phyloP scores from a whole-genome alignment of 208 protist genomes.

The Leishmania mexicana region DNA sequence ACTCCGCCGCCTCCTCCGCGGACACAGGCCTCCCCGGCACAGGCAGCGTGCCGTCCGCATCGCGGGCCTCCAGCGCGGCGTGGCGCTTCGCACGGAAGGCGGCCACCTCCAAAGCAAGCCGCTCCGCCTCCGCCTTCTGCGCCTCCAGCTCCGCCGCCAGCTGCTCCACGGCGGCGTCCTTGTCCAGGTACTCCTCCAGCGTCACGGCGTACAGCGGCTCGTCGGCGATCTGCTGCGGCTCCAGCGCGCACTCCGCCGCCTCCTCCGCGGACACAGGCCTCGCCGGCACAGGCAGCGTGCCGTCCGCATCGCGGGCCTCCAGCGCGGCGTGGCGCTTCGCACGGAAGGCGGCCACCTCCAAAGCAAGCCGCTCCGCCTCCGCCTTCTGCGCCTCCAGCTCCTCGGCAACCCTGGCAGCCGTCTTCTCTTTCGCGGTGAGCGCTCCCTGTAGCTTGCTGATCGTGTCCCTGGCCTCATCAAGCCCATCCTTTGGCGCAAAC shows the following conservation, averaged over 20 bases:
- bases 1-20: no score
- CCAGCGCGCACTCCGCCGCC: slow-evolving; percentile 11
- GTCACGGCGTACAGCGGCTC: slow-evolving; percentile 34
- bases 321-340: slow-evolving; percentile 39
- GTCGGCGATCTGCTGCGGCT: slow-evolving; percentile 24
- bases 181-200: slow-evolving; percentile 1
- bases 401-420: not conserved
- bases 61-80: no score
- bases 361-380: not conserved
- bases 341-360: slow-evolving; percentile 11
- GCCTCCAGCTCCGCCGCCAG: no score
- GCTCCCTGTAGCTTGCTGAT: not conserved
- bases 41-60: no score
- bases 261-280: slow-evolving; percentile 11
- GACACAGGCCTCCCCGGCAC: no score
- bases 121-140: no score
- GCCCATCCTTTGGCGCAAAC: not conserved
- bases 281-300: slow-evolving; percentile 27
- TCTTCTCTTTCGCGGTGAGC: slow-evolving; percentile 16
- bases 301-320: slow-evolving; percentile 30
- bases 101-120: no score
- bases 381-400: slow-evolving; percentile 2
- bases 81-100: no score
- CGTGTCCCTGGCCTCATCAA: not conserved
- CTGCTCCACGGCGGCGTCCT: no score